A percentile compares a stretch with the other conserved stretches of the same genome.
phyloP scores from a whole-genome alignment of 306 rosid species.

The Acmispon strigosus region DNA sequence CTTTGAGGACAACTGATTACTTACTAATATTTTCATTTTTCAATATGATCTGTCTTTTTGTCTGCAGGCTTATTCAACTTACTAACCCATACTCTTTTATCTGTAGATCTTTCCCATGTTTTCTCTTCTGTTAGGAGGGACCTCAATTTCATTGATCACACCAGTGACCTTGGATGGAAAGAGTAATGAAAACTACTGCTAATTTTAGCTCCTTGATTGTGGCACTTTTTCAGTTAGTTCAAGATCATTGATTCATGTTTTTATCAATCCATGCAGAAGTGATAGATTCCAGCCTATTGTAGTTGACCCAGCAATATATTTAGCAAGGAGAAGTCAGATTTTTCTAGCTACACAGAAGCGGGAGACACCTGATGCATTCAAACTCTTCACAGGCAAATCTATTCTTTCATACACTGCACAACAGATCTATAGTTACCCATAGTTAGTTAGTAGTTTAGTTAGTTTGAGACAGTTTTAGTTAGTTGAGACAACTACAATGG shows the following conservation, averaged over 20 bases:
- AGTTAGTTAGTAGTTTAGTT: too few relatives aligned
- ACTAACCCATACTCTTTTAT: constrained; percentile 8
- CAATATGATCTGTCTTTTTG: neutral
- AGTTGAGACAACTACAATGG: too few relatives aligned
- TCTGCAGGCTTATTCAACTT: neutral
- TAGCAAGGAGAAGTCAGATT: constrained; percentile 84
- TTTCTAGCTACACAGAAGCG: constrained; percentile 82
- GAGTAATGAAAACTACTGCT: constrained; percentile 47
- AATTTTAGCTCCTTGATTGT: constrained; percentile 6
- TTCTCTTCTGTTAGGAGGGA: constrained; percentile 71
- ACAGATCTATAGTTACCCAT: neutral
- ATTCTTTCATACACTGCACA: constrained; percentile 2
- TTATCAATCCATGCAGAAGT: constrained; percentile 36
- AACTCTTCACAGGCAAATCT: constrained; percentile 72
- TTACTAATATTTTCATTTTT: neutral
- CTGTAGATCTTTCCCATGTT: constrained; percentile 68
- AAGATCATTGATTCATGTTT: constrained; percentile 15
- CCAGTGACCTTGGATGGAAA: constrained; percentile 86
- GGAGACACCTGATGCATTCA: constrained; percentile 67
- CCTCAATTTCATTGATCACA: constrained; percentile 72
- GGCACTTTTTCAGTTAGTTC: neutral
- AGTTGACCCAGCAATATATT: constrained; percentile 68
- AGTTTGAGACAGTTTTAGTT: too few relatives aligned
- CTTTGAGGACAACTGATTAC: neutral
- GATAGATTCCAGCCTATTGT: constrained; percentile 69